Base-by-base conservation (phyloP, 2,329 filamentous ascomycete species). In the Camptophora hylomeconis region DNA sequence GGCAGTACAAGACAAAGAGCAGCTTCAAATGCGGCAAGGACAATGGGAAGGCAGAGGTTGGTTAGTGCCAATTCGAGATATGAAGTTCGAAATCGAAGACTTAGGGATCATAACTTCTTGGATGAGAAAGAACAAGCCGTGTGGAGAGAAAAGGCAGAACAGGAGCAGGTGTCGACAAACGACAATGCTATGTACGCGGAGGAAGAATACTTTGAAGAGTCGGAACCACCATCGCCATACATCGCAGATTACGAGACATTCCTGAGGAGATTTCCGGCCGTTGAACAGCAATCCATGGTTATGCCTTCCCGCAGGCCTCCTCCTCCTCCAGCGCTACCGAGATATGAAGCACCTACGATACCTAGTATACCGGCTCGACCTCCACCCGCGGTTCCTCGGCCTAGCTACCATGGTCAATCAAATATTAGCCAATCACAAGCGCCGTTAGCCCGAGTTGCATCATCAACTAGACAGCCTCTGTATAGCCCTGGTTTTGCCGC, bases 191-290 rank as follows among this genome's bases (percentile, higher is more conserved):
- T 56, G 26, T 49, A 64, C 60, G 42, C 45, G 41, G 47, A 54
- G 32, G 49, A 60, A 33, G 57, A 59, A 26, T 50, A 53, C 13
- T 58, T 53, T 42, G 56, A 60, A 24, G 61, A 64, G 19, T 37
- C 49, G 14, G 63, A 67, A 21, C 58, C 63, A 5, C 56, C 53
- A 26, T 57, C 46, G 37, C 59, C 46, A 5, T 77, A 78, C 45
- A 67, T 78, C 23, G 75, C 75, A 33, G 75, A 73, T 4, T 81
- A 77, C 8, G 80, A 89, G 39, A 86, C 92, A 18, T 94, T 94
- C 45, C 57, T 92, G 27, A 74, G 80, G 5, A 69, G 81, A 12
- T 93, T 76, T 48, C 84, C 86, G 0, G 75, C 84, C 5, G 64
- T 80, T 11, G 57, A 70, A 20, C 63, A 63, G 30, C 60, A 75